Conservation (phyloP, 164 flowering plant genomes). For the Sedum album region DNA sequence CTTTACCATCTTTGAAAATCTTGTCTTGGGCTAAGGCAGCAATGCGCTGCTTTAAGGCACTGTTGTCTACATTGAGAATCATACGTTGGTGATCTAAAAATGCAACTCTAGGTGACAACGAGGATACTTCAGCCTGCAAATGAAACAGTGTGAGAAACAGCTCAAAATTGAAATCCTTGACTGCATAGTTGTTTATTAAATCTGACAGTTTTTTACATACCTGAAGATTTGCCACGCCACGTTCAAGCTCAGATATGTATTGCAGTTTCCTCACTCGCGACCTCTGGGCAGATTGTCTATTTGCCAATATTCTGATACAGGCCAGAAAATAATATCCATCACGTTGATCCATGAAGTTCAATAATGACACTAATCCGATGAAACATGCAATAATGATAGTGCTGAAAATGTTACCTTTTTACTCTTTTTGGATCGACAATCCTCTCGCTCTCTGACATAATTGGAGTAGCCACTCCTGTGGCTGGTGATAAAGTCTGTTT, state of each 20-base stretch:
- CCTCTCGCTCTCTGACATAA: conserved; percentile 3
- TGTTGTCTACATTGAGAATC: not conserved
- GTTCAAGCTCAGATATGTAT: conserved; percentile 64
- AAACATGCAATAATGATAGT: not conserved
- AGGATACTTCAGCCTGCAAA: not conserved
- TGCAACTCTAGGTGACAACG: not conserved
- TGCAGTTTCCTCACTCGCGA: not conserved
- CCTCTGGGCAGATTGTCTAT: conserved; percentile 47
- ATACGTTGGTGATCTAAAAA: not conserved
- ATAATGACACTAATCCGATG: not conserved
- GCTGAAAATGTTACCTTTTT: conserved; percentile 15
- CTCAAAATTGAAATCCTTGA: not conserved
- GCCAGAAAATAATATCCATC: not conserved
- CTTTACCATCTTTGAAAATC: not conserved
- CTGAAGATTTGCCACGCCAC: conserved; percentile 50
- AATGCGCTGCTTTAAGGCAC: not conserved
- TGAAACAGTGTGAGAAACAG: conserved; percentile 9
- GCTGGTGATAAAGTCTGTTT: conserved; percentile 32
- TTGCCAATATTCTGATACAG: conserved; percentile 55
- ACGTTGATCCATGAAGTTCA: not conserved
- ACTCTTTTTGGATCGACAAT: conserved; percentile 55
- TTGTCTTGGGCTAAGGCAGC: not conserved
- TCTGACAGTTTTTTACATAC: not conserved
- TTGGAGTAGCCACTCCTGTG: not conserved
- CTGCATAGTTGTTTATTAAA: not conserved